Evolutionary conservation across 306 rosid genomes (phyloP).

Genomic region (Cicer pinnatifidum): DNA sequence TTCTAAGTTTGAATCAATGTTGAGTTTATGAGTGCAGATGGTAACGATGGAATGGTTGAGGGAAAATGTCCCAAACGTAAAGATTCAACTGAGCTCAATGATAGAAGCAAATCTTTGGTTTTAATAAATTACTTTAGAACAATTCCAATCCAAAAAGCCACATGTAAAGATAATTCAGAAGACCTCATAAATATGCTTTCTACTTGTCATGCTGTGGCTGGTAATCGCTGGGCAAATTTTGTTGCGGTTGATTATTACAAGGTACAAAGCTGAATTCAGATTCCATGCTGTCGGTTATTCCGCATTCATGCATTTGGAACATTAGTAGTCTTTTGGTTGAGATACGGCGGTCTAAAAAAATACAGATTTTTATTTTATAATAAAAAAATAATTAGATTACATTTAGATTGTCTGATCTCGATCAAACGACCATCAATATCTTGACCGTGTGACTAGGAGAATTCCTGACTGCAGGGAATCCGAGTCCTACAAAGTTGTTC

Average conservation of each 20-base stretch:
- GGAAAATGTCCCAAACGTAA: slow-evolving; percentile 47
- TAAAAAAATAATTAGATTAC: no score
- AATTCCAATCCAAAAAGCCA: slow-evolving; percentile 34
- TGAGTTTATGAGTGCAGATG: slow-evolving; percentile 44
- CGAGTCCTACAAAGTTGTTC: neutral
- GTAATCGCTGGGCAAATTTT: slow-evolving; percentile 55
- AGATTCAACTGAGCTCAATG: slow-evolving; percentile 45
- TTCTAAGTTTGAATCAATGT: neutral
- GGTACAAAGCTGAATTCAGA: slow-evolving; percentile 30
- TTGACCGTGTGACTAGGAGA: no score
- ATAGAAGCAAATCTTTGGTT: slow-evolving; percentile 51
- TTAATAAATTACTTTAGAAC: slow-evolving; percentile 48
- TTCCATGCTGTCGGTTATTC: no score
- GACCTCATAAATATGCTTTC: slow-evolving; percentile 45
- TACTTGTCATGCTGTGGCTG: slow-evolving; percentile 43
- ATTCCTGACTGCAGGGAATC: no score
- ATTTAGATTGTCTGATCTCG: no score
- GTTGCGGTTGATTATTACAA: slow-evolving; percentile 57
- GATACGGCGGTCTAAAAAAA: no score
- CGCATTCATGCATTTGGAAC: no score
- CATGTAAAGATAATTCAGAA: slow-evolving; percentile 49
- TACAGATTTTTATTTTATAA: no score
- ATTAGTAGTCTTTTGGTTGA: no score
- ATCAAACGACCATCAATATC: no score
- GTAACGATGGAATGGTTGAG: slow-evolving; percentile 46